Evolutionary conservation across 2,329 filamentous ascomycete genomes (phyloP).

Genomic region (Leptographium wingfieldii): DNA sequence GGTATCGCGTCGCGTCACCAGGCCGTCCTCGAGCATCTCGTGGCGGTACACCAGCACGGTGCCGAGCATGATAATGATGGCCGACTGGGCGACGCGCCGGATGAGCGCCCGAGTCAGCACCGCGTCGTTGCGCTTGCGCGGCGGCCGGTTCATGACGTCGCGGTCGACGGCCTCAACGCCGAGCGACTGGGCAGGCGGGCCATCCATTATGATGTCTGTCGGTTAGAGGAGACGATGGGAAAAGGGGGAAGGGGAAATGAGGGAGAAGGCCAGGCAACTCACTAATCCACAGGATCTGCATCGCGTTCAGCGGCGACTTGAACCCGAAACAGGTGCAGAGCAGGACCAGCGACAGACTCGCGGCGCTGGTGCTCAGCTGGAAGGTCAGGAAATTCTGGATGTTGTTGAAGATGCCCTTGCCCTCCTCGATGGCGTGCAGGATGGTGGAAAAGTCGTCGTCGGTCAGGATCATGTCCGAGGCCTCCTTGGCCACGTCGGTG

Average conservation of each 20-base stretch:
- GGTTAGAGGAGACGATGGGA: constrained; percentile 1
- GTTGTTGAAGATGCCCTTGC: constrained; percentile 98
- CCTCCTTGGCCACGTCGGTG: constrained; percentile 94
- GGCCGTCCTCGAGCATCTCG: constrained; percentile 75
- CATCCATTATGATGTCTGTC: constrained; percentile 98
- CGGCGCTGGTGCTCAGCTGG: constrained; percentile 92
- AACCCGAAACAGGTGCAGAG: constrained; percentile 87
- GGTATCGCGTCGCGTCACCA: constrained; percentile 84
- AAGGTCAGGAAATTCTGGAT: constrained; percentile 99
- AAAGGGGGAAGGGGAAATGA: neutral
- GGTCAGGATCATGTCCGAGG: constrained; percentile 84
- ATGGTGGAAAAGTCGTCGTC: constrained; percentile 89
- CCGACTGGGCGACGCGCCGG: constrained; percentile 74
- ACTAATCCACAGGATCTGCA: constrained; percentile 99
- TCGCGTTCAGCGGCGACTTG: constrained; percentile 91
- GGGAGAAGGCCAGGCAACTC: constrained; percentile 26
- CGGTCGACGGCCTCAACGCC: constrained; percentile 92
- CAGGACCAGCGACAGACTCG: constrained; percentile 80
- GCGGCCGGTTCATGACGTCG: constrained; percentile 84
- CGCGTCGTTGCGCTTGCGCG: constrained; percentile 72
- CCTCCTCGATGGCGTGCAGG: constrained; percentile 89
- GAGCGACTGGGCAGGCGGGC: constrained; percentile 89
- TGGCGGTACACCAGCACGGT: constrained; percentile 84
- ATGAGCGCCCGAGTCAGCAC: constrained; percentile 81
- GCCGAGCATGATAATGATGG: constrained; percentile 79